Conservation (phyloP, 768 basidiomycete genomes). For the Tephrocybe sp. region DNA sequence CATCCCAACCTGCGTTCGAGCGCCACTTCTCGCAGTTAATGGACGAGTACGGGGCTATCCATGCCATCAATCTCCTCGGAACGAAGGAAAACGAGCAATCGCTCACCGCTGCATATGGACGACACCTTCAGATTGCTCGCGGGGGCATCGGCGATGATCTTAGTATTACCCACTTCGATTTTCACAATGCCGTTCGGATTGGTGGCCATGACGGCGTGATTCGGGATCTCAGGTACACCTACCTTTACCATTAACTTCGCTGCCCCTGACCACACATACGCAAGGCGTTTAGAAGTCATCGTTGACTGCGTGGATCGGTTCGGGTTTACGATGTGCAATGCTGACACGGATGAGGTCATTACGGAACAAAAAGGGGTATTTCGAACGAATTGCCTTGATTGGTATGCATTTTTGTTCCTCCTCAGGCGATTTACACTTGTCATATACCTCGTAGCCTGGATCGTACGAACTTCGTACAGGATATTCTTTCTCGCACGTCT, state of each 20-base stretch:
- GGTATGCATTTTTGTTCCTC: constrained; percentile 44
- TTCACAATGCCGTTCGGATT: constrained; percentile 77
- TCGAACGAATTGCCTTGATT: constrained; percentile 93
- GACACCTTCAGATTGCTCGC: constrained; percentile 70
- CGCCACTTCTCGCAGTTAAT: constrained; percentile 86
- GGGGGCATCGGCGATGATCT: constrained; percentile 64
- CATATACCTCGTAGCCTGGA: constrained; percentile 62
- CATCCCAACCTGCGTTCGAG: constrained; percentile 96
- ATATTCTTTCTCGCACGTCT: constrained; percentile 81
- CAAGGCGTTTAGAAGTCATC: constrained; percentile 60
- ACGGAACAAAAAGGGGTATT: constrained; percentile 92
- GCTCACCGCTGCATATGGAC: constrained; percentile 78
- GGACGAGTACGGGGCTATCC: constrained; percentile 80
- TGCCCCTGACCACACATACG: neutral
- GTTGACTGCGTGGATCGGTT: constrained; percentile 69
- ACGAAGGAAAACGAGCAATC: constrained; percentile 89
- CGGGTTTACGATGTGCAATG: constrained; percentile 83
- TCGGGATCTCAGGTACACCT: constrained; percentile 60
- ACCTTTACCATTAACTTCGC: neutral
- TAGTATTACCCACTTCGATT: constrained; percentile 88
- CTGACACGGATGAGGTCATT: constrained; percentile 62
- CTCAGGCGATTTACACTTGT: constrained; percentile 1
- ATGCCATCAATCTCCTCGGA: constrained; percentile 90
- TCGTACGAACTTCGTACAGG: constrained; percentile 96
- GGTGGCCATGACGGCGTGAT: constrained; percentile 87